Evolutionary conservation across 2,329 filamentous ascomycete species (phyloP), one percentile per base, ranked within the genome.

Genomic region (Xylariaceae sp.): DNA sequence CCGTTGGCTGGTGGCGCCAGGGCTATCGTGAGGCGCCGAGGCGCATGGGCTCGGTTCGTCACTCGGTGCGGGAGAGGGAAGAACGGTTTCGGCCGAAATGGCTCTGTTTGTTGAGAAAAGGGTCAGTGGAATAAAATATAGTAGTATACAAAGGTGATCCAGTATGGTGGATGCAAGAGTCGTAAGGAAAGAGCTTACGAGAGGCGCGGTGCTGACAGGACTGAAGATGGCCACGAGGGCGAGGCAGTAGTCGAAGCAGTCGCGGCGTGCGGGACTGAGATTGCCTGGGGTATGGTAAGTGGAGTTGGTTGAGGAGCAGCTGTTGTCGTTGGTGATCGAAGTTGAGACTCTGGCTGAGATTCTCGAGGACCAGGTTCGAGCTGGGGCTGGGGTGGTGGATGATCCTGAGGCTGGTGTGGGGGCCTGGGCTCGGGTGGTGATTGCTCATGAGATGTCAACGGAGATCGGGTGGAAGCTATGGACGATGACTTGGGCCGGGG

Each of bases 31-130:
- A 56, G 62, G 44, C 48, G 58, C 65, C 52, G 68, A 61, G 49
- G 67, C 52, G 53, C 64, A 64, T 19, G 78, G 77, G 59, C 77
- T 81, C 14, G 73, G 70, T 53, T 84, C 81, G 55, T 86, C 79
- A 62, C 81, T 86, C 11, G 80, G 76, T 11, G 82, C 76, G 31
- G 84, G 82, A 12, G 85, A 85, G 6, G 82, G 80, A 44, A 86
- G 73, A 17, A 78, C 70, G 32, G 67, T 58, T 50, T 63, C 55
- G 17, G 52, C 54, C 50, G 49, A 54, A 38, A 41, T 55, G 47
- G 45, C 49, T n/a, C 54, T 61, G 49, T 15, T 36, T 36, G 9
- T 14, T 12, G 15, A 3, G 9, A 36, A 14, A 36, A 36, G 4
- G 33, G 33, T 36, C 33, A 36, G 10, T 36, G 5, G 5, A 9